Conservation (phyloP, 176 grass and related monocot genomes). For the Canna indica region DNA sequence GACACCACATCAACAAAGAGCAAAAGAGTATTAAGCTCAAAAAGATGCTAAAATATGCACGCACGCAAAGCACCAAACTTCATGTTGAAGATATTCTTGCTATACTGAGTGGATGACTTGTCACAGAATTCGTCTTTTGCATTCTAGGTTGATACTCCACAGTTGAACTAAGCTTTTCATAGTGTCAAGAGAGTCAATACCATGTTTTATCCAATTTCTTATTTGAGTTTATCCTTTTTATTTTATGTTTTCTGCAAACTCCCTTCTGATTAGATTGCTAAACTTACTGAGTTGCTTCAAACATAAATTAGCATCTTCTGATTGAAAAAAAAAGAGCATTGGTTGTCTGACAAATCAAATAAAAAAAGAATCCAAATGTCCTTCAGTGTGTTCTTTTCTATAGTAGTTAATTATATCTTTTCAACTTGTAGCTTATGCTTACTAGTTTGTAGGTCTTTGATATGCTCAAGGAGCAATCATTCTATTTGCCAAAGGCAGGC, state of each 20-base stretch:
- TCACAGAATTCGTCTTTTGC: background rate
- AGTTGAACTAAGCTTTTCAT: background rate
- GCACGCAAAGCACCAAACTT: background rate
- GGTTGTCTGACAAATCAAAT: background rate
- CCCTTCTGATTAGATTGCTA: background rate
- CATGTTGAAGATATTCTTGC: background rate
- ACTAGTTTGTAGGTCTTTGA: constrained; percentile 42
- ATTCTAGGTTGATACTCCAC: background rate
- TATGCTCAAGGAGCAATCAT: constrained; percentile 70
- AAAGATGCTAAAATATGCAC: background rate
- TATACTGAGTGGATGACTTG: background rate
- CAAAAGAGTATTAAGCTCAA: background rate
- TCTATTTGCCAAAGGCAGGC: constrained; percentile 72
- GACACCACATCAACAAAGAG: background rate
- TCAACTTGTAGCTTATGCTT: background rate
- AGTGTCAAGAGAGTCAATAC: too few species aligned
- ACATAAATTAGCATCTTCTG: background rate
- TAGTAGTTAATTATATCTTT: background rate
- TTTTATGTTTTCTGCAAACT: background rate
- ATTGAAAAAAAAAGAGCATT: background rate
- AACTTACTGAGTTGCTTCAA: background rate
- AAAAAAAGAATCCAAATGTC: background rate
- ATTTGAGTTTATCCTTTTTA: background rate
- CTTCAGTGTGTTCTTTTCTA: background rate
- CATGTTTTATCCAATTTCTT: too few species aligned